phyloP scores from a whole-genome alignment of 2,329 filamentous ascomycete genomes.

The Aspergillus neoniger region DNA sequence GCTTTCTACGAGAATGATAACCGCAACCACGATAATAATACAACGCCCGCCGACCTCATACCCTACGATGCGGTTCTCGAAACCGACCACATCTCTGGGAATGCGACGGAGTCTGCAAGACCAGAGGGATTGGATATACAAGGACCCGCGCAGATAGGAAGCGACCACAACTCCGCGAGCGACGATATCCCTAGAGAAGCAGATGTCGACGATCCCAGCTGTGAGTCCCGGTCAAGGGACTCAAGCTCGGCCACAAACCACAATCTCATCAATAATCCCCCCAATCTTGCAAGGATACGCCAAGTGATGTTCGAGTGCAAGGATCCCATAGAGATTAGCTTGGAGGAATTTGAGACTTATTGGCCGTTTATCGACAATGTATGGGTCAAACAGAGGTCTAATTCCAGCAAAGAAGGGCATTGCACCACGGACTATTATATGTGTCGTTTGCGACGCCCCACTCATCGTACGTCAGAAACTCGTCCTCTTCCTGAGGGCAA shows the following conservation, averaged over 20 bases:
- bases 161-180: constrained; percentile 1
- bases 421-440: constrained; percentile 51
- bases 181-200: neutral
- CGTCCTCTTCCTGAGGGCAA: constrained; percentile 49
- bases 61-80: neutral
- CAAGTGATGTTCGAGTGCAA: constrained; percentile 49
- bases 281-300: constrained; percentile 46
- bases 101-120: neutral
- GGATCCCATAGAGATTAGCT: constrained; percentile 49
- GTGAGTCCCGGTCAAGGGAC: neutral
- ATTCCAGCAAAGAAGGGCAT: constrained; percentile 44
- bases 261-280: constrained; percentile 45
- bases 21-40: neutral
- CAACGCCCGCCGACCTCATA: neutral
- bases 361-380: constrained; percentile 54
- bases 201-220: neutral
- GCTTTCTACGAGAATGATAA: constrained; percentile 6
- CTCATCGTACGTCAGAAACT: constrained; percentile 42
- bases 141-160: neutral
- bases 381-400: constrained; percentile 51
- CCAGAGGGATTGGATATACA: neutral
- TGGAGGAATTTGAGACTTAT: constrained; percentile 50
- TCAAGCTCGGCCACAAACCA: constrained; percentile 16
- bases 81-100: neutral
- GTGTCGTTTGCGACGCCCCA: constrained; percentile 47